A percentile compares a stretch with the other conserved stretches of the same genome.
Evolutionary conservation across 2,329 filamentous ascomycete species (phyloP).

Genomic region (Fusarium albidum): DNA sequence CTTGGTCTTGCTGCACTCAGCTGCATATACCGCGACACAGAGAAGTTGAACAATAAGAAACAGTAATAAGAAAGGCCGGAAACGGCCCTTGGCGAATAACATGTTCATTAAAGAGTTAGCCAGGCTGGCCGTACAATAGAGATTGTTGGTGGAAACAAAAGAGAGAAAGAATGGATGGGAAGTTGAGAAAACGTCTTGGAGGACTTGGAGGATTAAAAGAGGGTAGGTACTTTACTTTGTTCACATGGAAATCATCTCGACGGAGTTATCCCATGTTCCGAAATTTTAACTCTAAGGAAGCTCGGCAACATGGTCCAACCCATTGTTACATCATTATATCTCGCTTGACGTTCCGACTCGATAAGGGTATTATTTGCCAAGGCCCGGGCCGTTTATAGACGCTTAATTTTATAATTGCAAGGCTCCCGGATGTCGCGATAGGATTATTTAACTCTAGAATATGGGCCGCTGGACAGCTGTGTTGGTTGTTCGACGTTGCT

Average conservation of each 20-base stretch:
- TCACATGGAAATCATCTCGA: not conserved
- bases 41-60: not conserved
- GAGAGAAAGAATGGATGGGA: not conserved
- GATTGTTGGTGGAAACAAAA: not conserved
- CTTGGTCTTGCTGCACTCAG: slow-evolving; percentile 13
- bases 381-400: not conserved
- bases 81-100: not conserved
- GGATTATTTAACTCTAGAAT: too few species aligned
- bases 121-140: not conserved
- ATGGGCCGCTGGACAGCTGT: too few species aligned
- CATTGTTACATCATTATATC: not conserved
- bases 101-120: not conserved
- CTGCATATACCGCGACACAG: not conserved
- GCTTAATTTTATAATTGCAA: not conserved
- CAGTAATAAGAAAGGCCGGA: not conserved
- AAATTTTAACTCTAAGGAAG: too few species aligned
- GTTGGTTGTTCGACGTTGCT: not conserved
- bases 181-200: not conserved
- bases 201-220: not conserved
- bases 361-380: not conserved
- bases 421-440: too few species aligned
- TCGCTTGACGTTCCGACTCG: too few species aligned
- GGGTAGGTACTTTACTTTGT: not conserved
- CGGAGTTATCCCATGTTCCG: too few species aligned
- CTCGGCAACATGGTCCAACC: not conserved